phyloP scores from a whole-genome alignment of 2,329 filamentous ascomycete species.

The Colletotrichum eremochloae region DNA sequence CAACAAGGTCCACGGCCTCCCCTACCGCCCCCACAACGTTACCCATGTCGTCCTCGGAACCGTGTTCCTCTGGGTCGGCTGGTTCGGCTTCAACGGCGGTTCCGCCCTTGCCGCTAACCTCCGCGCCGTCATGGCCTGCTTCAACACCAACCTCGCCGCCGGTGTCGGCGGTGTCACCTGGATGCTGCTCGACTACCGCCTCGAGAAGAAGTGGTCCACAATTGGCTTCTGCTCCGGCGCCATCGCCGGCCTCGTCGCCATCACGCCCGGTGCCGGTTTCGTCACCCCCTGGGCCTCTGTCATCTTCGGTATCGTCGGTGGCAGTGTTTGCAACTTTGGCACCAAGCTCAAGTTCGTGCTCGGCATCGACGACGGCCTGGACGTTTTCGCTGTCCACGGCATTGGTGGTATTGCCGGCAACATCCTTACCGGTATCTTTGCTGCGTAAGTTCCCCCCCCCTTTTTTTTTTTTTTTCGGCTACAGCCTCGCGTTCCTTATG shows the following conservation, averaged over 20 bases:
- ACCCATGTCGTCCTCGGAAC: constrained; percentile 81
- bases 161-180: constrained; percentile 85
- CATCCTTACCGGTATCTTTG: constrained; percentile 82
- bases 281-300: constrained; percentile 76
- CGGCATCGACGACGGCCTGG: constrained; percentile 87
- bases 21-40: constrained; percentile 80
- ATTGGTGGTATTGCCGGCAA: constrained; percentile 87
- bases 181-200: constrained; percentile 87
- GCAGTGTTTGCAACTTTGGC: constrained; percentile 82
- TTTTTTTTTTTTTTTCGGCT: no score
- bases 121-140: constrained; percentile 88
- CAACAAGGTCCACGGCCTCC: constrained; percentile 70
- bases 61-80: constrained; percentile 89
- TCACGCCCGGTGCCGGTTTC: constrained; percentile 89
- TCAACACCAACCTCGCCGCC: constrained; percentile 90
- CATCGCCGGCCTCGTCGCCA: constrained; percentile 89
- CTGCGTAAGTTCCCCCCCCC: constrained; percentile 63
- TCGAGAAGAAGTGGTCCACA: constrained; percentile 95
- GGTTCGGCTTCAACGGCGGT: constrained; percentile 97
- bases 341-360: constrained; percentile 85
- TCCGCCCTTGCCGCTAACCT: constrained; percentile 85
- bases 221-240: constrained; percentile 93
- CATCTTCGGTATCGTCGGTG: constrained; percentile 70
- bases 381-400: constrained; percentile 92
- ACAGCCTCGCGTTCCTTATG: constrained; percentile 25